Conservation (phyloP, 2,329 filamentous ascomycete species). For the Xylariaceae sp. region DNA sequence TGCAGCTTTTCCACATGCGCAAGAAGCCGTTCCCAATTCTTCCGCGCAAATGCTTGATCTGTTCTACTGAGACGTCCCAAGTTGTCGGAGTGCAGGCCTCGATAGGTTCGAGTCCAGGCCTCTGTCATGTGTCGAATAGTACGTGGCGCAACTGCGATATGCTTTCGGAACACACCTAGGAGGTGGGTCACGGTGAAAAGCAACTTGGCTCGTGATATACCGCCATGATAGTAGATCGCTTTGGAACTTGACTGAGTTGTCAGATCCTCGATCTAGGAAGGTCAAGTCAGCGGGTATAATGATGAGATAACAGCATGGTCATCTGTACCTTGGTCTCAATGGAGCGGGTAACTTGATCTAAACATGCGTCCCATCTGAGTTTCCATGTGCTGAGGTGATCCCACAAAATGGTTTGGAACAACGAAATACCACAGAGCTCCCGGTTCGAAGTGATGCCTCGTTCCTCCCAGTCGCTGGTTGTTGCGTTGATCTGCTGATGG, state of each 20-base stretch:
- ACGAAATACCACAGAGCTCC: not conserved
- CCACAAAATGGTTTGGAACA: not conserved
- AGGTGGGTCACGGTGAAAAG: no score
- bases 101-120: not conserved
- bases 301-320: no score
- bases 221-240: no score
- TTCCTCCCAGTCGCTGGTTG: not conserved
- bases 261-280: no score
- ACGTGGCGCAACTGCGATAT: not conserved
- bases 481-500: not conserved
- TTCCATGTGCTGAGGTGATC: not conserved
- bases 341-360: not conserved
- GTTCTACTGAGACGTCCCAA: not conserved
- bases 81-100: not conserved
- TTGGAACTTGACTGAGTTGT: no score
- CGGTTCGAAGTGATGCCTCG: not conserved
- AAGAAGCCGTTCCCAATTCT: no score
- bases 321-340: not conserved
- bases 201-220: no score
- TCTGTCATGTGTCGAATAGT: not conserved
- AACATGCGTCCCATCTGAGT: not conserved
- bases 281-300: no score
- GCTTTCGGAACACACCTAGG: no score
- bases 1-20: no score
- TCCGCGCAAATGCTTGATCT: not conserved